Evolutionary conservation across 1,284 basidiomycete species (phyloP), one percentile per base, ranked within the genome.

Genomic region (Heterobasidion irregulare): DNA sequence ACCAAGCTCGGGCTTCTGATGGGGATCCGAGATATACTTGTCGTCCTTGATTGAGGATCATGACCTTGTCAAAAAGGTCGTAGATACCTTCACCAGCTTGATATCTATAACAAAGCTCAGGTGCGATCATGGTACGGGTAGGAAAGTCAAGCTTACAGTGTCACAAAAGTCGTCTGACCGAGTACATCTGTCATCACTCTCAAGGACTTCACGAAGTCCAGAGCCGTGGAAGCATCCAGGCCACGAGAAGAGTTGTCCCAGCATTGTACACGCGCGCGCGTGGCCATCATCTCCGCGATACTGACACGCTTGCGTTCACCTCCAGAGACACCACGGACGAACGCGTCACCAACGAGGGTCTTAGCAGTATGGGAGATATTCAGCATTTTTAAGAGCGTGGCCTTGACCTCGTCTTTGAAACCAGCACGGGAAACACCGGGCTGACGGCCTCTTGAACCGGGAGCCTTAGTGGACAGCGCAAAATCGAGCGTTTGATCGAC

Each of bases 191-290:
- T 89, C 76, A 90, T 82, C 15, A 89, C 73, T 34, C 92, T 79
- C 59, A 95, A 72, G 58, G 81, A 79, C 68, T 84, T 85, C 59
- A 76, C 81, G 60, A 89, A 93, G 65, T 91, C 87, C 36, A 94
- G 75, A 0, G 92, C 92, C 6, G 91, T 94, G 38, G 84, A 85
- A 1, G 92, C 89, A 63, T 96, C 92, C 48, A 96, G 77, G 58
- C 94, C 92, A 52, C 90, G 80, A 2, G 89, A 91, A 0, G 88
- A 86, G 62, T 91, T 92, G 69, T 93, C 91, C 85, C 89, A 93
- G 57, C 79, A 83, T 57, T 88, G 81, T 13, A 93, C 82, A 43
- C 82, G 81, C 32, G 86, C 87, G 46, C 86, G 81, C 8, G 85
- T 87, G 0, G 86, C 80, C 79, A 94, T 84, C 78, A 88, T 89